Evolutionary conservation across 441 rosid species (phyloP).

Genomic region (Dalechampia spathulata): DNA sequence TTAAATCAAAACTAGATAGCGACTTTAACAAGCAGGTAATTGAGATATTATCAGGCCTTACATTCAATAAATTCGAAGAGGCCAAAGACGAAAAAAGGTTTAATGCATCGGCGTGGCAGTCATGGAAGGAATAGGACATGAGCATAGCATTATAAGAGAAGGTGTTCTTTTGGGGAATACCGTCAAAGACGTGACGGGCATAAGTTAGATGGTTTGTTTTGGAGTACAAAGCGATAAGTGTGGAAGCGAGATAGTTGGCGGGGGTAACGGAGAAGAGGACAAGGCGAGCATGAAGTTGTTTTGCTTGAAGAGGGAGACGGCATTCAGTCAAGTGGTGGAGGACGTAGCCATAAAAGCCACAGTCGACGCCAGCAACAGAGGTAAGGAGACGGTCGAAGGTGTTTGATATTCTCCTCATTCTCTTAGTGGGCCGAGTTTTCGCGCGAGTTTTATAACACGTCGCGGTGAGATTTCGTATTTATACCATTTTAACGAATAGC

Average conservation of each 20-base stretch:
- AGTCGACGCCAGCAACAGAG: conserved; percentile 35
- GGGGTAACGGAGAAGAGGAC: conserved; percentile 39
- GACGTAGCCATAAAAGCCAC: conserved; percentile 47
- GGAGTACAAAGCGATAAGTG: conserved; percentile 45
- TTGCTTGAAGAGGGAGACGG: conserved; percentile 52
- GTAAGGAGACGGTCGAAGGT: conserved; percentile 24
- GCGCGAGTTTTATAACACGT: no score
- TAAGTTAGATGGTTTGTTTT: conserved; percentile 26
- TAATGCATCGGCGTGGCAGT: conserved; percentile 38
- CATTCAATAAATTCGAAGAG: conserved; percentile 15
- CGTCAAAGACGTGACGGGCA: conserved; percentile 68
- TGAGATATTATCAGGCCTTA: conserved; percentile 46
- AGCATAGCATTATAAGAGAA: conserved; percentile 82
- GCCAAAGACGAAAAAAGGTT: conserved; percentile 42
- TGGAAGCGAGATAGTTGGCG: conserved; percentile 70
- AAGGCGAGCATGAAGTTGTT: conserved; percentile 75
- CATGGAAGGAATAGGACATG: conserved; percentile 50
- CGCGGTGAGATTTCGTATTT: no score
- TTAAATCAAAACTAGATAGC: conserved; percentile 28
- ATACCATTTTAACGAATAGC: no score
- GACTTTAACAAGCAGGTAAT: conserved; percentile 59
- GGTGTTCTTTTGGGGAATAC: conserved; percentile 39
- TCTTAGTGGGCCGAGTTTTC: no score
- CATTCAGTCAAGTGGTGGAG: conserved; percentile 48
- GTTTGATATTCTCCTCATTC: conserved; percentile 20